Conservation (phyloP, 2,329 filamentous ascomycete species). For the Cladosporium sp. region DNA sequence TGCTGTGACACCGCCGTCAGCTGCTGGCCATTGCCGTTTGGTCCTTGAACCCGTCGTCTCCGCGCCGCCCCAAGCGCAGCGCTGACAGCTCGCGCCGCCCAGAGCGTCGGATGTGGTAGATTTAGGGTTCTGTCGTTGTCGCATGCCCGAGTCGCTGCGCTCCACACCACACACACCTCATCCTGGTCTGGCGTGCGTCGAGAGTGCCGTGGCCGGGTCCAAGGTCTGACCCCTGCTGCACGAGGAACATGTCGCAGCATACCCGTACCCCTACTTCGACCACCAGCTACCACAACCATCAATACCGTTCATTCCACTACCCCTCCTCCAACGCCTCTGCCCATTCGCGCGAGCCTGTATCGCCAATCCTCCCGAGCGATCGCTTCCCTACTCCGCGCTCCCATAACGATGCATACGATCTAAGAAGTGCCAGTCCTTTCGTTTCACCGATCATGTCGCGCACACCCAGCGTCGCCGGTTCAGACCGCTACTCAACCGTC, state of each 20-base stretch:
- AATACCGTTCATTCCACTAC: constrained; percentile 9
- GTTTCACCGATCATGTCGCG: constrained; percentile 26
- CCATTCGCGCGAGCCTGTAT: not conserved
- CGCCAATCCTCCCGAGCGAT: not conserved
- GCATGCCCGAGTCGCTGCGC: not conserved
- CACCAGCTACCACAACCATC: constrained; percentile 2
- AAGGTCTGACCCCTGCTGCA: constrained; percentile 3
- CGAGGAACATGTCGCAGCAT: not conserved
- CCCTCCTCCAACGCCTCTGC: constrained; percentile 2
- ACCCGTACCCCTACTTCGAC: not conserved
- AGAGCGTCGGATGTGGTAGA: not conserved
- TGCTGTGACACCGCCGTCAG: not conserved
- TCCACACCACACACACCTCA: not conserved
- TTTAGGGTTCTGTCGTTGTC: constrained; percentile 7
- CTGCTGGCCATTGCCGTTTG: not conserved
- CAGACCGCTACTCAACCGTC: constrained; percentile 21
- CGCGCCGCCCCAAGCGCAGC: not conserved
- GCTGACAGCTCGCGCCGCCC: not conserved
- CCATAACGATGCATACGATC: constrained; percentile 8
- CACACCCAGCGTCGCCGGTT: constrained; percentile 19
- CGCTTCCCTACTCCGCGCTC: not conserved
- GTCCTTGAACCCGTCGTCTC: not conserved
- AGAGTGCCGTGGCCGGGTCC: not conserved
- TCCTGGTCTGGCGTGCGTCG: not conserved
- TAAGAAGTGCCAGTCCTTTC: not conserved